Base-by-base conservation (phyloP, 148 eudicot genomes). In the Cornus controversa region DNA sequence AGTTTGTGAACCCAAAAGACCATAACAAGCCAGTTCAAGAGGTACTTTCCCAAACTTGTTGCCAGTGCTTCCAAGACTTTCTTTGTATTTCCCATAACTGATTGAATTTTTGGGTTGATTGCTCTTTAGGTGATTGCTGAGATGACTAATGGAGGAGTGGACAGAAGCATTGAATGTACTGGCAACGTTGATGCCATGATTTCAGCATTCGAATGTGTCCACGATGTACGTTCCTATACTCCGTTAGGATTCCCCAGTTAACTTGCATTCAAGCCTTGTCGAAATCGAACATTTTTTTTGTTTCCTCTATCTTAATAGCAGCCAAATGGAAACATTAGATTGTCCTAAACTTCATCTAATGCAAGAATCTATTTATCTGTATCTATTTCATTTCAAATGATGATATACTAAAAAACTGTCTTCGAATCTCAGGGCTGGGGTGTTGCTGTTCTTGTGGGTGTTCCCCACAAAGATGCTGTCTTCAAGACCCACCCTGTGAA, bases 341-440 rank as follows among this genome's bases (percentile, higher is more conserved):
- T 40, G 45, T 40, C 9, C 45, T 40, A 40, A 40, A 40, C 6
- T 4, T 40, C 9, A 7, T 1, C 24, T 20, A 20, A 18, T 60
- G 8, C 24, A 60, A 60, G 25, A 6, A 20, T 60, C 64, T 60
- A 18, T 18, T 18, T 60, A n/a, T 16, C 23, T 18, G 0, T 22
- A 18, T 60, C 62, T 54, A 14, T 54, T 22, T 7, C 25, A 60
- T 60, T 3, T 60, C 9, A 60, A 60, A 18, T 60, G 64, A 3
- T 60, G 24, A 60, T n/a, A 60, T 4, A 5, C 23, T 22, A 18
- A 60, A 7, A 60, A 3, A 18, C 0, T 60, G 24, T 60, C n/a
- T n/a, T n/a, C n/a, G n/a, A 20, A 20, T 60, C 8, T 60, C 75
- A 93, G 98, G 98, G 98, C 11, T 94, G 98, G 98, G 98, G 98